Conservation (phyloP, 2,329 filamentous ascomycete genomes). For the Niveomyces coronatus region DNA sequence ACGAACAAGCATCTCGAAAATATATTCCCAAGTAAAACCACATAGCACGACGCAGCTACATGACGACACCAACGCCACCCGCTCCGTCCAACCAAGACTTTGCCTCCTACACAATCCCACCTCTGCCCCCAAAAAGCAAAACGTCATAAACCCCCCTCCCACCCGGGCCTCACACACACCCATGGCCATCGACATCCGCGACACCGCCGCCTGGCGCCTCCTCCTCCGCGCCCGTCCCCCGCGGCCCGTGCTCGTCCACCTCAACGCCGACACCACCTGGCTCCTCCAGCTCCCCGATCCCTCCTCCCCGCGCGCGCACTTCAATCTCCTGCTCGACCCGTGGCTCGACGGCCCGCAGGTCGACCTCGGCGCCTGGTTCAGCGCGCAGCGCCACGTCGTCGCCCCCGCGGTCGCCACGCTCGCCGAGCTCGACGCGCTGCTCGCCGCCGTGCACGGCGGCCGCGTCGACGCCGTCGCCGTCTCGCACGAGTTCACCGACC, state of each 20-base stretch:
- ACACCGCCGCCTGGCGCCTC: constrained; percentile 13
- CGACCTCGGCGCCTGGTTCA: constrained; percentile 55
- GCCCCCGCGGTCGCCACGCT: constrained; percentile 44
- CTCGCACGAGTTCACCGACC: constrained; percentile 59
- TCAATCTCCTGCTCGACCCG: constrained; percentile 55
- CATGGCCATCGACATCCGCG: constrained; percentile 10
- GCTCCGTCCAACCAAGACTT: too few relatives aligned
- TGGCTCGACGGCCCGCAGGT: constrained; percentile 54
- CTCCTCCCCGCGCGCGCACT: constrained; percentile 32
- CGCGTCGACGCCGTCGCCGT: constrained; percentile 48
- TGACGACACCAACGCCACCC: too few relatives aligned
- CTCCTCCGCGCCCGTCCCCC: constrained; percentile 11
- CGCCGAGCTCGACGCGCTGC: constrained; percentile 43
- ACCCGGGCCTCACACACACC: too few relatives aligned
- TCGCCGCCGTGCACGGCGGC: constrained; percentile 31
- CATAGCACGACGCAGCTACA: not conserved
- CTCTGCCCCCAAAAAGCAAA: too few relatives aligned
- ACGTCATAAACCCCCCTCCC: too few relatives aligned
- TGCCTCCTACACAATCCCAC: too few relatives aligned
- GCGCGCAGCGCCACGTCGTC: constrained; percentile 51
- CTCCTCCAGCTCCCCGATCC: constrained; percentile 52
- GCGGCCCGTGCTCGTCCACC: constrained; percentile 44
- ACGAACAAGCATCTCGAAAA: not conserved
- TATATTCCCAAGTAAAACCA: not conserved
- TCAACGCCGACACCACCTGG: constrained; percentile 60